Conservation (phyloP, 495 filamentous ascomycete genomes). For the Neurospora sp. region DNA sequence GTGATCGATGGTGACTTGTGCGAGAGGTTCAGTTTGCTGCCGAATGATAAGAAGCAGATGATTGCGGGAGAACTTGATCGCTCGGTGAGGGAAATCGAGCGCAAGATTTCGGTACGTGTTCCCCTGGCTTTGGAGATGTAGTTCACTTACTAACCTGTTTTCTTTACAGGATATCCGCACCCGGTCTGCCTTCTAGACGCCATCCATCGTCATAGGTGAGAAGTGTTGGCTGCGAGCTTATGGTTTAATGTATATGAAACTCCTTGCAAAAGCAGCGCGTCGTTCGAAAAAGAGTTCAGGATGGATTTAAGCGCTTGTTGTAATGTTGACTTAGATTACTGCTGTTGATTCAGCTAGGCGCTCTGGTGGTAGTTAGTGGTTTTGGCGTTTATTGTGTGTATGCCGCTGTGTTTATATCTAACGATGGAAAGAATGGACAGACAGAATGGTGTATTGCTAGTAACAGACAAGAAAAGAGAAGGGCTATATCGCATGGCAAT, state of each 20-base stretch:
- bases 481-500: not conserved
- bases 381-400: not conserved
- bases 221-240: not conserved
- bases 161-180: constrained; percentile 68
- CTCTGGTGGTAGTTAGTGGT: not conserved
- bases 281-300: not conserved
- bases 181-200: constrained; percentile 63
- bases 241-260: not conserved
- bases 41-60: constrained; percentile 82
- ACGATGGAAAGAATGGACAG: not conserved
- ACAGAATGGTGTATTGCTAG: not conserved
- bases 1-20: constrained; percentile 98
- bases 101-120: constrained; percentile 77
- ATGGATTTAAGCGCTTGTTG: not conserved
- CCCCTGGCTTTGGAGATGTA: not conserved
- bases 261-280: not conserved
- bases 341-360: not conserved
- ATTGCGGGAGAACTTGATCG: constrained; percentile 89
- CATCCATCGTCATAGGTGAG: not conserved
- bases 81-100: constrained; percentile 81
- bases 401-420: not conserved
- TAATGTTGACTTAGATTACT: not conserved
- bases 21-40: constrained; percentile 74
- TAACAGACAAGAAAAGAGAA: not conserved
- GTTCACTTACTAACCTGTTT: constrained; percentile 14